phyloP scores from a whole-genome alignment of 257 asterid species.

The Ocimum tenuiflorum region DNA sequence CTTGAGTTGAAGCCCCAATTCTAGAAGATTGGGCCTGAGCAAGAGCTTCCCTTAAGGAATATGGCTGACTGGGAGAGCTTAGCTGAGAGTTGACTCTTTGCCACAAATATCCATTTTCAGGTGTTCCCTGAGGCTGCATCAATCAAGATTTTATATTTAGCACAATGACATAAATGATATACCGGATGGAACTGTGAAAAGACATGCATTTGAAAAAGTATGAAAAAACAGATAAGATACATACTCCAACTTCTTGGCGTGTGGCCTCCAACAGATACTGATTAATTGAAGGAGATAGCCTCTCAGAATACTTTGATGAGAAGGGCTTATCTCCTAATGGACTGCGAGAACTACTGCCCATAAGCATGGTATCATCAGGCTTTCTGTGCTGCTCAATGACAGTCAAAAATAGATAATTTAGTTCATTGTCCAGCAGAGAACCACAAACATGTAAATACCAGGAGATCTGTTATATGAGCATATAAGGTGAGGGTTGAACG shows the following conservation, averaged over 20 bases:
- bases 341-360: conserved; percentile 86
- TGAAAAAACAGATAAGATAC: conserved; percentile 25
- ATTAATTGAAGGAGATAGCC: conserved; percentile 94
- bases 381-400: conserved; percentile 67
- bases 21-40: conserved; percentile 99
- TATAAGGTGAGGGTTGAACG: neutral
- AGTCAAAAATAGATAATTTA: conserved; percentile 17
- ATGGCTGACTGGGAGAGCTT: conserved; percentile 98
- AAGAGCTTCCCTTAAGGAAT: conserved; percentile 93
- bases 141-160: conserved; percentile 21
- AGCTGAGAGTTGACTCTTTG: conserved; percentile 92
- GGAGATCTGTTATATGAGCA: neutral
- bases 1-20: conserved; percentile 91
- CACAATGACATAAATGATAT: conserved; percentile 6
- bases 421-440: conserved; percentile 13
- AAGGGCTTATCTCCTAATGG: conserved; percentile 76
- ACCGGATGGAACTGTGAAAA: neutral
- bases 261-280: conserved; percentile 93
- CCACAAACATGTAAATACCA: neutral
- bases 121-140: conserved; percentile 93
- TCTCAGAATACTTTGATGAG: conserved; percentile 84
- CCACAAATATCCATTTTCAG: conserved; percentile 98
- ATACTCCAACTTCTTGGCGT: conserved; percentile 93
- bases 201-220: conserved; percentile 8
- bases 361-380: conserved; percentile 81